A percentile compares a stretch with the other conserved stretches of the same genome.
Evolutionary conservation across 108 stramenopile genomes (phyloP).

Genomic region (Mediolabrus comicus): DNA sequence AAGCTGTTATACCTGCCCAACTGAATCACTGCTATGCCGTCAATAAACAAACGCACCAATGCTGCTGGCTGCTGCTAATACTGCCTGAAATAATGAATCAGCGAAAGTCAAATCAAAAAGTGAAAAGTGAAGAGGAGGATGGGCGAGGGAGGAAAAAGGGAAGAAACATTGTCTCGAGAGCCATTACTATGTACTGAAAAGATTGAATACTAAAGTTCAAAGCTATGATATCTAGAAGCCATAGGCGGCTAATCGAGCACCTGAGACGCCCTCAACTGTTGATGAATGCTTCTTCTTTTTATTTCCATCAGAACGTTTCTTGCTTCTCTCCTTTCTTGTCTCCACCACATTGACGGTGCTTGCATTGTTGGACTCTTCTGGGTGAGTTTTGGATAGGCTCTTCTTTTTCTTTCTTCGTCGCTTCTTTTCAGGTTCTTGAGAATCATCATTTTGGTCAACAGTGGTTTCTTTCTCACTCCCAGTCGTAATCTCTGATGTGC

Average conservation of each 20-base stretch:
- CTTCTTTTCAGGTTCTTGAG: slow-evolving; percentile 16
- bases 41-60: too few relatives aligned
- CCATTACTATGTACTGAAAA: too few relatives aligned
- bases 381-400: neutral
- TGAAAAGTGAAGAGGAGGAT: too few relatives aligned
- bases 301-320: slow-evolving; percentile 30
- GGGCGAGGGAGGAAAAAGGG: too few relatives aligned
- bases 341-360: neutral
- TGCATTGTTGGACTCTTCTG: neutral
- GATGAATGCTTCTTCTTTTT: slow-evolving; percentile 46
- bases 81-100: too few relatives aligned
- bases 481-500: neutral
- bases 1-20: too few relatives aligned
- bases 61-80: too few relatives aligned
- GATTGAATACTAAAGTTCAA: too few relatives aligned
- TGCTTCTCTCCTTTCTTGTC: slow-evolving; percentile 13
- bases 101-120: too few relatives aligned
- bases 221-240: slow-evolving; percentile 64
- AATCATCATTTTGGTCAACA: slow-evolving; percentile 1
- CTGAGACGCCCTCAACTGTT: slow-evolving; percentile 60
- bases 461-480: neutral
- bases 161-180: too few relatives aligned
- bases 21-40: too few relatives aligned
- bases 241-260: slow-evolving; percentile 75
- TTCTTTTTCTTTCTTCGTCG: slow-evolving; percentile 14